Conservation (phyloP, 1,284 basidiomycete species). For the Flammula alnicola region DNA sequence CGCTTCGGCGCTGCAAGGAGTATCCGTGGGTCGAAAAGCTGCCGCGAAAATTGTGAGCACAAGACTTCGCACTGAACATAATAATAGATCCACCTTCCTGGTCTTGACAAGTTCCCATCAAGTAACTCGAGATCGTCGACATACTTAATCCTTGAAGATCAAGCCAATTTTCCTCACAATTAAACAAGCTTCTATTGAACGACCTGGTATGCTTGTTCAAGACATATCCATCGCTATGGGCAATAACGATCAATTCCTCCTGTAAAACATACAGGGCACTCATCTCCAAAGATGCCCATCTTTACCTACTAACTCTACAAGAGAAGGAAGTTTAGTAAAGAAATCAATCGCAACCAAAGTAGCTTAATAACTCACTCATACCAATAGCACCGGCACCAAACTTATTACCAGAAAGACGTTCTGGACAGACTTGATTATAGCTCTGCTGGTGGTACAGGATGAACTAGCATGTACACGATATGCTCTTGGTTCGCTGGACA, state of each 20-base stretch:
- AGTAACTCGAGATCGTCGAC: constrained; percentile 49
- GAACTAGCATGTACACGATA: too few relatives aligned
- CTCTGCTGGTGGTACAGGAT: too few relatives aligned
- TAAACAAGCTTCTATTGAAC: constrained; percentile 53
- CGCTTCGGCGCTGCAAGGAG: too few relatives aligned
- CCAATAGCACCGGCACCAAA: constrained; percentile 67
- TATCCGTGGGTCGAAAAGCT: too few relatives aligned
- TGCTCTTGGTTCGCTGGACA: too few relatives aligned
- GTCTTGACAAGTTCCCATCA: constrained; percentile 47
- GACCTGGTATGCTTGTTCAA: constrained; percentile 61
- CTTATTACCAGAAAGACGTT: constrained; percentile 57
- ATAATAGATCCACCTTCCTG: constrained; percentile 46
- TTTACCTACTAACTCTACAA: too few relatives aligned
- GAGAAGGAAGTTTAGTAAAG: too few relatives aligned
- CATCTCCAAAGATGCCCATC: too few relatives aligned
- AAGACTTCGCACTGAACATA: too few relatives aligned
- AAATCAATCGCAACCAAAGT: neutral
- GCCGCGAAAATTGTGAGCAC: too few relatives aligned
- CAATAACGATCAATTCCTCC: constrained; percentile 64
- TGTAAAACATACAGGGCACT: too few relatives aligned
- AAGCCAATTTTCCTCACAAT: constrained; percentile 50
- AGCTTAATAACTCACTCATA: constrained; percentile 44
- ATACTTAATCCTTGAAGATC: constrained; percentile 50
- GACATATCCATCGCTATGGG: constrained; percentile 56
- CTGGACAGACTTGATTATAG: constrained; percentile 47